Conservation (phyloP, 257 asterid genomes). For the Anisodus acutangulus region DNA sequence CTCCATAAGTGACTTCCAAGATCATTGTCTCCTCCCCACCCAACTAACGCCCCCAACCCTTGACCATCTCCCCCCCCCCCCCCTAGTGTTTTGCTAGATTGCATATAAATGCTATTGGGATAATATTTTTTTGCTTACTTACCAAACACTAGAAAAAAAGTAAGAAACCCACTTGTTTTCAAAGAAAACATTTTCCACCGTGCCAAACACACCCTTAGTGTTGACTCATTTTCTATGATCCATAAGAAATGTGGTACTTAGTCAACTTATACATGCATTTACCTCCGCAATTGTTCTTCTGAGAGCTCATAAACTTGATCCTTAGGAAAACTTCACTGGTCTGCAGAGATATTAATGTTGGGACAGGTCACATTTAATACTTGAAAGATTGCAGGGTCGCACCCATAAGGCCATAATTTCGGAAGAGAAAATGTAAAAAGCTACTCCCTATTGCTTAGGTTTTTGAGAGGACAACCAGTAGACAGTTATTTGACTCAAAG, state of each 20-base stretch:
- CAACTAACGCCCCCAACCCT: no score
- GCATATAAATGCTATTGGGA: no score
- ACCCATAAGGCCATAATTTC: neutral
- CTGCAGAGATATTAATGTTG: neutral
- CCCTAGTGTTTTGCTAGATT: no score
- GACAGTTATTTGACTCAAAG: neutral
- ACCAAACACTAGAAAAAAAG: no score
- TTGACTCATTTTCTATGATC: neutral
- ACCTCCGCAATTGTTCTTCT: neutral
- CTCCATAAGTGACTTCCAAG: no score
- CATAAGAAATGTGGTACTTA: neutral
- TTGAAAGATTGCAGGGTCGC: neutral
- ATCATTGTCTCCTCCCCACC: no score
- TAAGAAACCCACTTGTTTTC: no score
- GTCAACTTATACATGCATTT: neutral
- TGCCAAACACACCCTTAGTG: no score
- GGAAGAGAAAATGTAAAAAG: neutral
- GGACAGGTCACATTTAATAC: neutral
- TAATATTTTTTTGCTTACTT: no score
- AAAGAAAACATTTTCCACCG: no score
- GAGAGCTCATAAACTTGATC: neutral
- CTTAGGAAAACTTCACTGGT: neutral
- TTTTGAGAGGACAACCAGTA: neutral
- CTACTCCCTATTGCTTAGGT: neutral
- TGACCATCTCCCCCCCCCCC: no score